Percentiles rank a stretch among this genome's conserved stretches.
Evolutionary conservation across 1,284 basidiomycete species (phyloP).

Genomic region (Clitocybe nebularis): DNA sequence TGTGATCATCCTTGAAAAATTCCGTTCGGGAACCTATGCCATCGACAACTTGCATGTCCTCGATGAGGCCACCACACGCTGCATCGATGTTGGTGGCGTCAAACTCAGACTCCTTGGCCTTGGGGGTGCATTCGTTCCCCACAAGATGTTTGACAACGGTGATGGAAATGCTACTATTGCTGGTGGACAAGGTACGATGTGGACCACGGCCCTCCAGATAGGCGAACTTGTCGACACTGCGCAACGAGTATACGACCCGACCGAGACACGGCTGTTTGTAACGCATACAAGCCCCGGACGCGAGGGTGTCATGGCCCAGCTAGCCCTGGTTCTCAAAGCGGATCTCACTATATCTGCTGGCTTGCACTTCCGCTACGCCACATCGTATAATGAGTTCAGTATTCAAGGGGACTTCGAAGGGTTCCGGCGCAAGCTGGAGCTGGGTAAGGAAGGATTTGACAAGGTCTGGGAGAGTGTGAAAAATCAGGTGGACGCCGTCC

Average conservation of each 20-base stretch:
- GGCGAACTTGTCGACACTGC: constrained; percentile 98
- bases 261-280: constrained; percentile 92
- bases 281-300: constrained; percentile 92
- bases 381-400: constrained; percentile 96
- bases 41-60: constrained; percentile 88
- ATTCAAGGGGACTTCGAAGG: constrained; percentile 89
- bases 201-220: constrained; percentile 96
- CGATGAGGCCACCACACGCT: constrained; percentile 91
- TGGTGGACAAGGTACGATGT: constrained; percentile 97
- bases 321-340: constrained; percentile 87
- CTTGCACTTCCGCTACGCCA: constrained; percentile 95
- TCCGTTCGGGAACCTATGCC: constrained; percentile 78
- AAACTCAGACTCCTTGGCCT: constrained; percentile 92
- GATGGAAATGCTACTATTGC: constrained; percentile 95
- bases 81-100: constrained; percentile 89
- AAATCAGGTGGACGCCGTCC: constrained; percentile 85
- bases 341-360: constrained; percentile 95
- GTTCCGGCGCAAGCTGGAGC: constrained; percentile 79
- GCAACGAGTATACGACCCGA: constrained; percentile 87
- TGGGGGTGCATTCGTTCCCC: constrained; percentile 92
- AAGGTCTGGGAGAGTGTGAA: constrained; percentile 95
- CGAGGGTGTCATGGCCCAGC: constrained; percentile 89
- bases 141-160: constrained; percentile 98
- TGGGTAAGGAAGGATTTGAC: constrained; percentile 81
- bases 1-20: constrained; percentile 88